Evolutionary conservation across 2,329 filamentous ascomycete species (phyloP).

Genomic region (Stagonosporopsis chrysanthemi): DNA sequence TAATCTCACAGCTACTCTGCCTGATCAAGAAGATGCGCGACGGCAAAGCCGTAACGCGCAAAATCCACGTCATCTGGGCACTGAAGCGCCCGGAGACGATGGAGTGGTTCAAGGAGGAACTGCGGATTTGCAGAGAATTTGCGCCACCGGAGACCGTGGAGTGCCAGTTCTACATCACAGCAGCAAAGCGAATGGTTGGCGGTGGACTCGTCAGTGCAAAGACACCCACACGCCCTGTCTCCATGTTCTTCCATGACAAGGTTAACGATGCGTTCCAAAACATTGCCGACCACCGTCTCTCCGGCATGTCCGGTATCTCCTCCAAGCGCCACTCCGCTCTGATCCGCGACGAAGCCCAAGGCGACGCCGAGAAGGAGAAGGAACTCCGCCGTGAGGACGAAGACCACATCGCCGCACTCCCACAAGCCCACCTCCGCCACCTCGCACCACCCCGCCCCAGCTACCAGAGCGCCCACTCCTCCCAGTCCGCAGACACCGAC

Average conservation of each 20-base stretch:
- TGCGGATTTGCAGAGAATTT: constrained; percentile 87
- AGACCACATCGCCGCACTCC: constrained; percentile 83
- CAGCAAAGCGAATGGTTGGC: constrained; percentile 66
- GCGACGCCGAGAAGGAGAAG: constrained; percentile 78
- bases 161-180: constrained; percentile 94
- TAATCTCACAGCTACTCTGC: constrained; percentile 89
- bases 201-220: constrained; percentile 60
- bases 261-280: constrained; percentile 87
- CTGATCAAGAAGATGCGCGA: constrained; percentile 97
- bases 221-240: constrained; percentile 66
- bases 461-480: constrained; percentile 30
- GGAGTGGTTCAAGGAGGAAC: constrained; percentile 97
- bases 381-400: constrained; percentile 83
- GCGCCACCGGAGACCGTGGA: constrained; percentile 88
- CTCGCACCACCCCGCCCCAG: constrained; percentile 49
- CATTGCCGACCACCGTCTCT: constrained; percentile 75
- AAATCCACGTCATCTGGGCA: constrained; percentile 92
- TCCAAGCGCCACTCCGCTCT: constrained; percentile 76
- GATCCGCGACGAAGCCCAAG: constrained; percentile 81
- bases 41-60: constrained; percentile 89
- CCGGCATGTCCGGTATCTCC: constrained; percentile 52
- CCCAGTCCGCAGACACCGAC: constrained; percentile 32
- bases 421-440: constrained; percentile 60
- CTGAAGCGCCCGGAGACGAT: constrained; percentile 90
- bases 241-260: constrained; percentile 81